phyloP scores from a whole-genome alignment of 768 basidiomycete genomes.

The Asterophora lycoperdoides region DNA sequence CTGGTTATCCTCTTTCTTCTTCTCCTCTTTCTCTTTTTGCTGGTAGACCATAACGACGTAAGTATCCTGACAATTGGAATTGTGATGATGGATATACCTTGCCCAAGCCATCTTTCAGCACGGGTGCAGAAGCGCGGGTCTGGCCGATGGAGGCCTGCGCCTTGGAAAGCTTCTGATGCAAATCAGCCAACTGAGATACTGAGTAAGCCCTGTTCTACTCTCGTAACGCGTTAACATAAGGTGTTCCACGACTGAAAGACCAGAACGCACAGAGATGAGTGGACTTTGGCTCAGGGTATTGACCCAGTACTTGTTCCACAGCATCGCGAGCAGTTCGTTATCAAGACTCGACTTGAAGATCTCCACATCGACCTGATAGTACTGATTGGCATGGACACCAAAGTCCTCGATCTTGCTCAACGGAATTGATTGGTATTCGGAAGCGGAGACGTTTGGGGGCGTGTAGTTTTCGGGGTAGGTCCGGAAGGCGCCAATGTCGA shows the following conservation, averaged over 20 bases:
- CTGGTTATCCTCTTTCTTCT: conserved; percentile 87
- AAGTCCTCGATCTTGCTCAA: conserved; percentile 98
- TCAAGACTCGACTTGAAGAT: conserved; percentile 93
- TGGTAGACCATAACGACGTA: conserved; percentile 6
- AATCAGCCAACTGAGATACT: conserved; percentile 83
- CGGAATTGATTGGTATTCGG: conserved; percentile 95
- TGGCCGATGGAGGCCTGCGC: conserved; percentile 54
- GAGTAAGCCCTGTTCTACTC: conserved; percentile 91
- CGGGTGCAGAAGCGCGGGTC: conserved; percentile 56
- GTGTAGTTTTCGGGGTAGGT: conserved; percentile 96
- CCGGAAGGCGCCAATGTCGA: conserved; percentile 98
- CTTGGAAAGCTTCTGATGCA: conserved; percentile 84
- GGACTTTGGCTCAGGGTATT: conserved; percentile 94
- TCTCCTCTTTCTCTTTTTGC: conserved; percentile 58
- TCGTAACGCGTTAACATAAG: not conserved
- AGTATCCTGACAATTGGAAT: conserved; percentile 28
- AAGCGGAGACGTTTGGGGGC: conserved; percentile 62
- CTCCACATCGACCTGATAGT: conserved; percentile 91
- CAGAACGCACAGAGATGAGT: conserved; percentile 67
- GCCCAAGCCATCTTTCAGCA: conserved; percentile 45
- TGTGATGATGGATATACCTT: conserved; percentile 18
- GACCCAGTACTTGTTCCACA: conserved; percentile 99
- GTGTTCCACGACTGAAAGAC: not conserved
- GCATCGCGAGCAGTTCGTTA: conserved; percentile 76
- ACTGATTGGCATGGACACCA: conserved; percentile 95